phyloP scores from a whole-genome alignment of 768 basidiomycete species.

The Mycena floridula region DNA sequence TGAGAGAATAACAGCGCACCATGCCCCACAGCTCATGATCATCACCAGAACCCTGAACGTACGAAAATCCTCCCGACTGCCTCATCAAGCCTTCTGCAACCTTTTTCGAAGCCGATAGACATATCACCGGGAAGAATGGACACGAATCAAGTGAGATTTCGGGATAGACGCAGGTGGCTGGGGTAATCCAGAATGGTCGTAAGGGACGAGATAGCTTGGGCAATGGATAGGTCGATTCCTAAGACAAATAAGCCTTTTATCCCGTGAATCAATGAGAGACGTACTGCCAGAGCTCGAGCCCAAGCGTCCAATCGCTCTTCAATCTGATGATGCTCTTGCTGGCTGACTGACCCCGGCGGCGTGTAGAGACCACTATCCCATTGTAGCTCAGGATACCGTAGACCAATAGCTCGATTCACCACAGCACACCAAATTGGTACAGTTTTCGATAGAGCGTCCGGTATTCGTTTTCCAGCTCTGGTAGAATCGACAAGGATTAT shows the following conservation, averaged over 20 bases:
- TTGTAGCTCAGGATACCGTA: slow-evolving; percentile 23
- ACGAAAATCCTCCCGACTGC: slow-evolving; percentile 65
- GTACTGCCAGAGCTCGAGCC: slow-evolving; percentile 63
- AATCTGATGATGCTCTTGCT: slow-evolving; percentile 80
- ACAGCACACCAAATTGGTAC: slow-evolving; percentile 94
- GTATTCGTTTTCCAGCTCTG: slow-evolving; percentile 86
- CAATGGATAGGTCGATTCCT: slow-evolving; percentile 71
- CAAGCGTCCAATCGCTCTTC: slow-evolving; percentile 56
- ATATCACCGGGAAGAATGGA: slow-evolving; percentile 68
- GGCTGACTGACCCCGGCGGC: slow-evolving; percentile 60
- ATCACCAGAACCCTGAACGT: slow-evolving; percentile 92
- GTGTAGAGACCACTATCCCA: slow-evolving; percentile 68
- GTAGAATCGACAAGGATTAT: slow-evolving; percentile 90
- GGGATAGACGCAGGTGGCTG: slow-evolving; percentile 50
- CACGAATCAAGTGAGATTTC: slow-evolving; percentile 19
- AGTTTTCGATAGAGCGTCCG: slow-evolving; percentile 91
- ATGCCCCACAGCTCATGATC: slow-evolving; percentile 90
- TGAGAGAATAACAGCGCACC: slow-evolving; percentile 30
- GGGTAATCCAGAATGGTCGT: slow-evolving; percentile 85
- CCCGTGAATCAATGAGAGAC: slow-evolving; percentile 9
- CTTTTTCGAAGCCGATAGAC: slow-evolving; percentile 80
- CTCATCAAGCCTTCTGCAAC: slow-evolving; percentile 55
- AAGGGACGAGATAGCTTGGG: slow-evolving; percentile 60
- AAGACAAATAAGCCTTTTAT: background rate
- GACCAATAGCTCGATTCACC: slow-evolving; percentile 58